Evolutionary conservation across 768 basidiomycete species (phyloP), one percentile per base, ranked within the genome.

Genomic region (Ramaria rubella): DNA sequence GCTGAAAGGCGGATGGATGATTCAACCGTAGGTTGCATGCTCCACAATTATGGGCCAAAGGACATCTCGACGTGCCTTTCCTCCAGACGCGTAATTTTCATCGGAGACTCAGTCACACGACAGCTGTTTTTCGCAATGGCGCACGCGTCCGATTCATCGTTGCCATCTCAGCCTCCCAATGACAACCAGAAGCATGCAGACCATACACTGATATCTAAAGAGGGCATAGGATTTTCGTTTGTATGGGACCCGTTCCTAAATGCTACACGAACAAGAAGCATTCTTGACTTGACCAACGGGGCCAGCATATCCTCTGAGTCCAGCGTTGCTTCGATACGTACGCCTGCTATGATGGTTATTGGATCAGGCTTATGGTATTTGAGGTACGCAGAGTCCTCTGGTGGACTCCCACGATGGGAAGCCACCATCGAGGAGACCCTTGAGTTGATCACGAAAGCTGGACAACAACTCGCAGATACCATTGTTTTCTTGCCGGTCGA

Each of bases 281-380:
- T 40, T 64, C 73, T n/a, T 65, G 81, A 46, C 70, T 87, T 34
- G 60, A 68, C 27, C 52, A 66, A 23, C 30, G 49, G 12, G 29
- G 34, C 42, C 45, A 38, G 4, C 55, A 30, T 9, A 50, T 59
- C 11, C 53, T 61, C 66, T 27, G 60, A 48, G 64, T 63, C 44
- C 19, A 46, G 61, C 29, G n/a, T n/a, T n/a, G 72, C 61, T 70
- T 58, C 60, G 3, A 58, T 61, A 1, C 48, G 59, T 27, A 64
- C 63, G 7, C 79, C 89, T 1, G 81, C 85, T 0, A 70, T 96
- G 45, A 77, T 94, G 27, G 85, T 94, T 9, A 67, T 96, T 15
- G 93, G 93, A 9, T 84, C 87, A 14, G 93, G 93, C 0, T 73
- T 95, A 34, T 94, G 93, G 93, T 91, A 91, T 67, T 78, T 96